A percentile compares a stretch with the other conserved stretches of the same genome.
These are phyloP conservation scores for Silene conica DNA, from an alignment of 148 eudicot species.

Conservation along the genomic window DNA sequence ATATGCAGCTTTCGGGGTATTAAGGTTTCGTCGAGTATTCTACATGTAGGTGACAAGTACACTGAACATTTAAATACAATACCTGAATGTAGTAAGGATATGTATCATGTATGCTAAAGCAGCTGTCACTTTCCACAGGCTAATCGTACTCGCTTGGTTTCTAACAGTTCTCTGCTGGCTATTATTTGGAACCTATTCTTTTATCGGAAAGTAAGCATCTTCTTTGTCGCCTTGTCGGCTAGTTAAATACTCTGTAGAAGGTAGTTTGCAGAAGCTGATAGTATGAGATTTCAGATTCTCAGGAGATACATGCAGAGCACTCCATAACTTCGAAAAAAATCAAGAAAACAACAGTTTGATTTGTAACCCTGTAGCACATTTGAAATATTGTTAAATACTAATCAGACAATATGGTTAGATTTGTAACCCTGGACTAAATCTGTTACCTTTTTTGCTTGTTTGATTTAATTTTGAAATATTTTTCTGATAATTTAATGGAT, in stretches of 20 bases:
- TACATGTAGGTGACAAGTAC: conserved; percentile 38
- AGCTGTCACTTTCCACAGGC: conserved; percentile 29
- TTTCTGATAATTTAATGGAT: too few relatives aligned
- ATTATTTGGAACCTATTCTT: conserved; percentile 58
- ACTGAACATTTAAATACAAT: background rate
- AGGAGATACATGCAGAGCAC: conserved; percentile 63
- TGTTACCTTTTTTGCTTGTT: too few relatives aligned
- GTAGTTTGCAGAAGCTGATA: background rate
- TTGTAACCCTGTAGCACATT: too few relatives aligned
- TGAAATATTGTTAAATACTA: too few relatives aligned
- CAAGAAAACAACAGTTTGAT: conserved; percentile 71
- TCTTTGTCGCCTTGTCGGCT: background rate
- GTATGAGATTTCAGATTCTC: conserved; percentile 45
- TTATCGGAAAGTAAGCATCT: conserved; percentile 50
- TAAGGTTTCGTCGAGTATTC: conserved; percentile 34
- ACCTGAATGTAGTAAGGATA: too few relatives aligned
- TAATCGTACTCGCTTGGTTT: conserved; percentile 49
- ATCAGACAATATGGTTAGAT: too few relatives aligned
- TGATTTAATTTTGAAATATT: too few relatives aligned
- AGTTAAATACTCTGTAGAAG: background rate
- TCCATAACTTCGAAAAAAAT: conserved; percentile 49
- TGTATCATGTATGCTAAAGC: background rate
- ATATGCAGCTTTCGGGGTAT: conserved; percentile 49
- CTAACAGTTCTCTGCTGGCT: conserved; percentile 57
- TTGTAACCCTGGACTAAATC: too few relatives aligned